Evolutionary conservation across 2,329 filamentous ascomycete genomes (phyloP).

Genomic region (Fusarium devonianum): DNA sequence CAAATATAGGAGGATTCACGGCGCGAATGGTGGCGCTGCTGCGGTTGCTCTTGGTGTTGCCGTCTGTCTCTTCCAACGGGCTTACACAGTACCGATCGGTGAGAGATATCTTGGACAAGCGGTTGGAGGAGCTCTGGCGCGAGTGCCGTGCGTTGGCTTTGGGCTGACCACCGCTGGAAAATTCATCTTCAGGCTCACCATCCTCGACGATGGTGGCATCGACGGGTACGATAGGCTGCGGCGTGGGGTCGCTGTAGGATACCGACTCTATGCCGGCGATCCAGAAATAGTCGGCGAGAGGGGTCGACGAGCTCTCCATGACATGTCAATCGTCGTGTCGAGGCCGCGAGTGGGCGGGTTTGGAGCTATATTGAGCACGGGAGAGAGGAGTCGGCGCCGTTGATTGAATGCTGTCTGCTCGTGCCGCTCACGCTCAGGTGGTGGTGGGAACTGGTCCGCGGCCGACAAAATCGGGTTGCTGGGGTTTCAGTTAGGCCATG

Average conservation of each 20-base stretch:
- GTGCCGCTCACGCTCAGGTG: conserved; percentile 17
- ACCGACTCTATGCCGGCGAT: conserved; percentile 75
- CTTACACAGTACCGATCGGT: conserved; percentile 61
- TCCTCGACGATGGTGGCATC: conserved; percentile 70
- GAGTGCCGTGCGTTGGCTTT: conserved; percentile 58
- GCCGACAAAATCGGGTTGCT: conserved; percentile 29
- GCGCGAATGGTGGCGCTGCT: conserved; percentile 71
- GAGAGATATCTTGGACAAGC: conserved; percentile 62
- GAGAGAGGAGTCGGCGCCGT: conserved; percentile 9
- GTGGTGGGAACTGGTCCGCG: conserved; percentile 21
- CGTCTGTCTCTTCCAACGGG: conserved; percentile 65
- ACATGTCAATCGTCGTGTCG: conserved; percentile 50
- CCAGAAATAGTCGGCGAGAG: conserved; percentile 79
- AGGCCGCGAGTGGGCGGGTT: conserved; percentile 35
- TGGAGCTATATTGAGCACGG: conserved; percentile 9
- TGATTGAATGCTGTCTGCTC: conserved; percentile 13
- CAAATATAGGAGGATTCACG: conserved; percentile 43
- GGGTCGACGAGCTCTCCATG: conserved; percentile 69
- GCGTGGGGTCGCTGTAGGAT: conserved; percentile 65
- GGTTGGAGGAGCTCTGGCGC: conserved; percentile 66
- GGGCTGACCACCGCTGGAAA: conserved; percentile 41
- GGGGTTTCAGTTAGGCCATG: conserved; percentile 36
- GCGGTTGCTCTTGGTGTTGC: conserved; percentile 67
- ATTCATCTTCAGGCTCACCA: conserved; percentile 60
- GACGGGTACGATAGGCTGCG: conserved; percentile 43